phyloP scores from a whole-genome alignment of 2,329 filamentous ascomycete genomes.

The Pseudogymnoascus sp. region DNA sequence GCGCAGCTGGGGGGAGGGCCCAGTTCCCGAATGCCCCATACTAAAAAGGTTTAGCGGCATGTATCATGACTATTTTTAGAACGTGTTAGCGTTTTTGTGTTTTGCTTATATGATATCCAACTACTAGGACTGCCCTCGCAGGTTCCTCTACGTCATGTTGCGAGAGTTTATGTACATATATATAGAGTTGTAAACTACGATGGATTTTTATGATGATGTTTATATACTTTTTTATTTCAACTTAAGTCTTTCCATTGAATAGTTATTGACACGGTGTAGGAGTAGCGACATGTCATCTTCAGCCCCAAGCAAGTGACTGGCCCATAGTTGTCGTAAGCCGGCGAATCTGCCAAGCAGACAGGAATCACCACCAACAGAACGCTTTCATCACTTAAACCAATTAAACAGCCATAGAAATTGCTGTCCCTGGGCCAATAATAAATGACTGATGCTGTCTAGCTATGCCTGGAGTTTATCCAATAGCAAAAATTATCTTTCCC shows the following conservation, averaged over 20 bases:
- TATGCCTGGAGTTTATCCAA: neutral
- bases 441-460: neutral
- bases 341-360: neutral
- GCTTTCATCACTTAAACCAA: neutral
- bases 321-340: neutral
- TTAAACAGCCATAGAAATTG: neutral
- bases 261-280: slow-evolving; percentile 74
- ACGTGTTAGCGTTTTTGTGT: neutral
- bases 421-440: neutral
- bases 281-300: neutral
- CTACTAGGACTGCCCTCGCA: neutral
- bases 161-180: slow-evolving; percentile 2
- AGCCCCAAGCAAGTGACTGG: neutral
- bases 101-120: neutral
- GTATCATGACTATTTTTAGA: slow-evolving; percentile 1
- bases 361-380: neutral
- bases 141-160: neutral
- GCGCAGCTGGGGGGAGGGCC: neutral
- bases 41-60: neutral
- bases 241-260: slow-evolving; percentile 53
- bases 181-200: neutral
- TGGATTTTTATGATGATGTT: neutral
- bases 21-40: neutral
- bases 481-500: slow-evolving; percentile 2
- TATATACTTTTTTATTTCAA: neutral